phyloP scores from a whole-genome alignment of 228 moss, liverwort and hornwort genomes.

The Sphagnum magellanicum region DNA sequence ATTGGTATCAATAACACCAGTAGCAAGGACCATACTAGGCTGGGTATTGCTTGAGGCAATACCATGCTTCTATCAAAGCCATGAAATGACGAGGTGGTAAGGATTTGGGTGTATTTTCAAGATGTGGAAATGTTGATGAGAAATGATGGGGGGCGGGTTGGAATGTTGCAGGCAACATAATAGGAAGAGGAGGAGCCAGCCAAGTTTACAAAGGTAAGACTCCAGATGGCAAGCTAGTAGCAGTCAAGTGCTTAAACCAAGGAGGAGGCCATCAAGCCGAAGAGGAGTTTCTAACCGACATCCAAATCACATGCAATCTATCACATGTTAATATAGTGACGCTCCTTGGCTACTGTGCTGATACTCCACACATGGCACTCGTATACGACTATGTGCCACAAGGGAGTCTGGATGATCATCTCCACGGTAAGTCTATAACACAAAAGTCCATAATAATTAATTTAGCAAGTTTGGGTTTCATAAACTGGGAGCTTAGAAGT shows the following conservation, averaged over 20 bases:
- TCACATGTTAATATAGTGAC: constrained; percentile 70
- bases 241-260: constrained; percentile 73
- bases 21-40: too few species aligned
- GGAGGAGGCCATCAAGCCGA: constrained; percentile 65
- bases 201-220: constrained; percentile 77
- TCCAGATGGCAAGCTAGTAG: constrained; percentile 62
- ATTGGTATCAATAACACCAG: too few species aligned
- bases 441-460: too few species aligned
- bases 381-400: constrained; percentile 38
- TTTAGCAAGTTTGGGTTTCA: too few species aligned
- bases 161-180: constrained; percentile 54
- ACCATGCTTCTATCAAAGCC: background rate
- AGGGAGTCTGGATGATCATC: constrained; percentile 48
- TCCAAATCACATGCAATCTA: constrained; percentile 66
- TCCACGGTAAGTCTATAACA: constrained; percentile 32
- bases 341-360: constrained; percentile 75
- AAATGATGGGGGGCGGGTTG: too few species aligned
- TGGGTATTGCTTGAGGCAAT: too few species aligned
- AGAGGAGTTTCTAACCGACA: constrained; percentile 71
- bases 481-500: too few species aligned
- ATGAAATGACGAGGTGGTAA: background rate
- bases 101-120: background rate
- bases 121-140: too few species aligned
- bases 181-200: constrained; percentile 88
- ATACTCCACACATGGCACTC: constrained; percentile 22